These are phyloP conservation scores for Eragrostis curvula DNA, from an alignment of 176 grass and related monocot species.

Conservation along the genomic window DNA sequence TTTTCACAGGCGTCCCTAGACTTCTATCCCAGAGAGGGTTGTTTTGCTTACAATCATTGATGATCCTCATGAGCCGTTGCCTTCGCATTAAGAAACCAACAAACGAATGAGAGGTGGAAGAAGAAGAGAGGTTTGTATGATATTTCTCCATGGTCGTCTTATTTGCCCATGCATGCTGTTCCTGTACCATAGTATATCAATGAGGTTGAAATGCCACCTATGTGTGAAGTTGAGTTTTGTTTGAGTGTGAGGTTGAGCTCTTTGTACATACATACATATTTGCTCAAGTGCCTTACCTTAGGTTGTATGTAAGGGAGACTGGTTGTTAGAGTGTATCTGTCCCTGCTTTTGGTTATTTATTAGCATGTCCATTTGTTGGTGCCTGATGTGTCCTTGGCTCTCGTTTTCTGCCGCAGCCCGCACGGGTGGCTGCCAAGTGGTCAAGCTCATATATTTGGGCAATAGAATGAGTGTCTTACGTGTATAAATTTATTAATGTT, in stretches of 20 bases:
- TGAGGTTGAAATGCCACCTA: conserved; percentile 58
- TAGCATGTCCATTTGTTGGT: conserved; percentile 39
- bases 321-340: conserved; percentile 47
- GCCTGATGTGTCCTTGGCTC: conserved; percentile 29
- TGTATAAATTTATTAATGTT: neutral
- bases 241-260: conserved; percentile 59
- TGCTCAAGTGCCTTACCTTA: conserved; percentile 57
- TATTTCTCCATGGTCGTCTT: conserved; percentile 6
- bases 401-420: conserved; percentile 37
- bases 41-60: neutral
- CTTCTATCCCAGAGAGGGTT: neutral
- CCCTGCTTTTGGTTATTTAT: conserved; percentile 40
- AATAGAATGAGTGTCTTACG: neutral
- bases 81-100: neutral
- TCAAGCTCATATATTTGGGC: conserved; percentile 34
- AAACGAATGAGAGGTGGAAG: neutral
- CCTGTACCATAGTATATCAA: neutral
- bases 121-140: conserved; percentile 28
- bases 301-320: conserved; percentile 21
- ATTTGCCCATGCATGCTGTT: neutral
- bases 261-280: conserved; percentile 43
- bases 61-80: conserved; percentile 21
- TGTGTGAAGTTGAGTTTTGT: conserved; percentile 35
- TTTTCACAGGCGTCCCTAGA: conserved; percentile 8
- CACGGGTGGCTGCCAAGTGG: conserved; percentile 32